Evolutionary conservation across 768 basidiomycete genomes (phyloP).

Genomic region (Termitomyces sp.): DNA sequence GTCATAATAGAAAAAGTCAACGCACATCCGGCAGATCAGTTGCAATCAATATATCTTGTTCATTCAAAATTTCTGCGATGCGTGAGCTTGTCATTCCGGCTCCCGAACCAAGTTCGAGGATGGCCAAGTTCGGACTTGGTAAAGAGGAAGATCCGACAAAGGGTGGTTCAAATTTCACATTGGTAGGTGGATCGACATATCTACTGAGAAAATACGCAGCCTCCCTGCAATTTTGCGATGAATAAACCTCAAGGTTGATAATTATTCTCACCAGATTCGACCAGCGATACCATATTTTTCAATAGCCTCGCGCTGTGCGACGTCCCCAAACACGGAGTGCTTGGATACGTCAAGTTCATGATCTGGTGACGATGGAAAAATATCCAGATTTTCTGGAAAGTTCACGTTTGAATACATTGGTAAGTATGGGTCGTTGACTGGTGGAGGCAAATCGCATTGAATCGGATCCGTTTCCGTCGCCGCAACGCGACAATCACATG

Average conservation of each 20-base stretch:
- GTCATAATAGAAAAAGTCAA: background rate
- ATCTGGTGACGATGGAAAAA: conserved; percentile 28
- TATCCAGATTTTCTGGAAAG: conserved; percentile 35
- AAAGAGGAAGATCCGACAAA: conserved; percentile 26
- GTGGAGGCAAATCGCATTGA: background rate
- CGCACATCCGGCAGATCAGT: conserved; percentile 81
- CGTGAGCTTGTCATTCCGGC: conserved; percentile 56
- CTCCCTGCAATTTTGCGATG: conserved; percentile 50
- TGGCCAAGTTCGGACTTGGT: conserved; percentile 18
- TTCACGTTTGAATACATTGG: conserved; percentile 21
- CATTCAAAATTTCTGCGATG: conserved; percentile 30
- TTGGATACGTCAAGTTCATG: background rate
- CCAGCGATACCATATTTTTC: conserved; percentile 78
- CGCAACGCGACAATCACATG: conserved; percentile 11
- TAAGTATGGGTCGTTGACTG: background rate
- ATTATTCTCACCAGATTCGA: conserved; percentile 67
- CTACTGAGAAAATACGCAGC: conserved; percentile 57
- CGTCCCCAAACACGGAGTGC: conserved; percentile 22
- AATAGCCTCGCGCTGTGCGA: conserved; percentile 58
- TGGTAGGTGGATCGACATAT: conserved; percentile 44
- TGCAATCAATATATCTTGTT: conserved; percentile 47
- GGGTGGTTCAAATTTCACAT: conserved; percentile 52
- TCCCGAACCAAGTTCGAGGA: conserved; percentile 82
- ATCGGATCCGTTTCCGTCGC: background rate
- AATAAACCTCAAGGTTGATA: no score